Conservation (phyloP, 257 asterid genomes). For the Nicotiana tabacum region DNA sequence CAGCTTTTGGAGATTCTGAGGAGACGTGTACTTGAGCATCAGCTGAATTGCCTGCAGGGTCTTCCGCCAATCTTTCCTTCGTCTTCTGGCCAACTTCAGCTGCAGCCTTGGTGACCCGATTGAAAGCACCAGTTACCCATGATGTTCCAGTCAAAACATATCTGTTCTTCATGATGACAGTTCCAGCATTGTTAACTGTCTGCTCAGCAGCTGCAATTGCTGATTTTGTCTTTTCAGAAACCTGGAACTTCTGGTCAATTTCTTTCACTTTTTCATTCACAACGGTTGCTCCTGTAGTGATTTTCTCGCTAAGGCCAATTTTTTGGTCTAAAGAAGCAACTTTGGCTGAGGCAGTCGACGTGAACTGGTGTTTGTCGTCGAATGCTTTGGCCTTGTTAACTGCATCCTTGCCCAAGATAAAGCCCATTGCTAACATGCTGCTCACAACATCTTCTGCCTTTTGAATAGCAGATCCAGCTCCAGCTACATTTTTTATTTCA, state of each 20-base stretch:
- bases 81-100: slow-evolving; percentile 40
- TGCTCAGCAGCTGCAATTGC: slow-evolving; percentile 39
- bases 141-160: slow-evolving; percentile 37
- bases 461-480: slow-evolving; percentile 29
- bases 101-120: slow-evolving; percentile 38
- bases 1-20: slow-evolving; percentile 12
- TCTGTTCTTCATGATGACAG: slow-evolving; percentile 47
- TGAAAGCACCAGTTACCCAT: slow-evolving; percentile 46
- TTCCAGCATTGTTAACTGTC: slow-evolving; percentile 40
- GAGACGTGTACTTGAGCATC: slow-evolving; percentile 16
- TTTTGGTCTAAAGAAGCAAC: slow-evolving; percentile 39
- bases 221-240: slow-evolving; percentile 38
- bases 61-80: slow-evolving; percentile 32
- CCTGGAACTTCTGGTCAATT: slow-evolving; percentile 41
- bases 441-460: slow-evolving; percentile 3
- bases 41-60: slow-evolving; percentile 17
- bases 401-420: slow-evolving; percentile 39
- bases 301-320: slow-evolving; percentile 39
- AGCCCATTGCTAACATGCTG: slow-evolving; percentile 15
- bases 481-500: slow-evolving; percentile 20
- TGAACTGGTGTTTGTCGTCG: slow-evolving; percentile 47
- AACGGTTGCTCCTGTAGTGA: slow-evolving; percentile 27
- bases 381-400: slow-evolving; percentile 35
- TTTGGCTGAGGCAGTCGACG: slow-evolving; percentile 37
- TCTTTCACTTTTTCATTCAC: slow-evolving; percentile 40